These are phyloP conservation scores for Neohortaea acidophila DNA, from an alignment of 495 filamentous ascomycete species.

Conservation along the genomic window DNA sequence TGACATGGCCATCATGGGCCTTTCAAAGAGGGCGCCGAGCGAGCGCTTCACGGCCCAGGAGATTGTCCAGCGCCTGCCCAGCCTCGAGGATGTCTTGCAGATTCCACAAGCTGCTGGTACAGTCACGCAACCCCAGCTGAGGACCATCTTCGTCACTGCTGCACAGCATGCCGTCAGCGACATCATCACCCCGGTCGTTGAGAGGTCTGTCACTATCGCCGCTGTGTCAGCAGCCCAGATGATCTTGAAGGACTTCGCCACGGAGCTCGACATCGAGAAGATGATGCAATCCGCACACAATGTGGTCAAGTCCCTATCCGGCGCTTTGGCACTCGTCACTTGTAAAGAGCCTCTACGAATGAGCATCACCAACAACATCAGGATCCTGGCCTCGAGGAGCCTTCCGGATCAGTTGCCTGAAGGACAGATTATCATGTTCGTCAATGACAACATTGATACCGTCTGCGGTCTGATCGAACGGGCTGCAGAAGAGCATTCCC, in stretches of 20 bases:
- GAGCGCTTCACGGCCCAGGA: conserved; percentile 57
- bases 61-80: conserved; percentile 61
- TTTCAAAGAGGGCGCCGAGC: conserved; percentile 43
- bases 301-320: conserved; percentile 83
- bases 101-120: conserved; percentile 53
- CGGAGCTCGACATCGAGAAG: conserved; percentile 75
- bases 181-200: conserved; percentile 92
- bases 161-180: conserved; percentile 79
- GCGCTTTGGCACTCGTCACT: conserved; percentile 86
- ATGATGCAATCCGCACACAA: conserved; percentile 72
- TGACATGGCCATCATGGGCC: conserved; percentile 55
- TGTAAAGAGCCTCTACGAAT: conserved; percentile 92
- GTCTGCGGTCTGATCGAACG: conserved; percentile 87
- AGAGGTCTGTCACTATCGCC: conserved; percentile 92
- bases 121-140: conserved; percentile 36
- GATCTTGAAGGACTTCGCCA: conserved; percentile 89
- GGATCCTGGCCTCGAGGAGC: conserved; percentile 51
- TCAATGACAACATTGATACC: conserved; percentile 90
- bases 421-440: conserved; percentile 84
- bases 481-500: conserved; percentile 79
- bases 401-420: conserved; percentile 65
- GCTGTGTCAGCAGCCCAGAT: conserved; percentile 89
- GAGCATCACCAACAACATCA: conserved; percentile 92
- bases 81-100: conserved; percentile 54
- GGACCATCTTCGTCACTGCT: conserved; percentile 67